These are phyloP conservation scores for Apiospora malaysiana DNA, from an alignment of 2,329 filamentous ascomycete genomes.

Conservation along the genomic window DNA sequence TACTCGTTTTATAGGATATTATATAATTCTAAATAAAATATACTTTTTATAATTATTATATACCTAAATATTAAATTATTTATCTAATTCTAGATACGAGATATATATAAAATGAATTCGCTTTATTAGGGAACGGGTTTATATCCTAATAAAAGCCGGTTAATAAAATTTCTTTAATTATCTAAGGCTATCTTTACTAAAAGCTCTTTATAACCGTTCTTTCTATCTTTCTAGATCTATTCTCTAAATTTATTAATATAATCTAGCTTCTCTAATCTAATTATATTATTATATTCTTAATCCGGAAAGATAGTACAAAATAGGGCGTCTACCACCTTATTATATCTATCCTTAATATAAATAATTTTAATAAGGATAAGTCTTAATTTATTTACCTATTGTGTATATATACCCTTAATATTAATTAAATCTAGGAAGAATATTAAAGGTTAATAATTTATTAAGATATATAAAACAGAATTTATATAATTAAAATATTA, in stretches of 20 bases:
- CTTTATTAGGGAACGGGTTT: background rate
- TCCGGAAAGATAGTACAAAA: background rate
- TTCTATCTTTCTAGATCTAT: slow-evolving; percentile 12
- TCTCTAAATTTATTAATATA: background rate
- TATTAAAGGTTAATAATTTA: slow-evolving; percentile 7
- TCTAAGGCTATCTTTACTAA: background rate
- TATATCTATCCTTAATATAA: background rate
- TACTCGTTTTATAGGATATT: too few species aligned
- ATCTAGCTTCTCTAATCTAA: too few species aligned
- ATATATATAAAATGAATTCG: background rate
- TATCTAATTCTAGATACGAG: background rate
- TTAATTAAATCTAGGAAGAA: background rate
- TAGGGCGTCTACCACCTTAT: slow-evolving; percentile 5
- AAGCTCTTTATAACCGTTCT: background rate
- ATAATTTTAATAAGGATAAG: background rate
- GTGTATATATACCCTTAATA: slow-evolving; percentile 12
- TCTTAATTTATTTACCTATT: slow-evolving; percentile 4
- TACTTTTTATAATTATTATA: background rate
- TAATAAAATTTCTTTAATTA: background rate
- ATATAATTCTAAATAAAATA: background rate
- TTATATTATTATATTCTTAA: background rate
- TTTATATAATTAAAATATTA: background rate
- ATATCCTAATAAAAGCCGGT: background rate
- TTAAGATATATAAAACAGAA: background rate
- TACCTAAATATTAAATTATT: too few species aligned